Percentiles rank a stretch among this genome's conserved stretches.
Evolutionary conservation across 2,329 filamentous ascomycete genomes (phyloP).

Genomic region (Coniella lustricola): DNA sequence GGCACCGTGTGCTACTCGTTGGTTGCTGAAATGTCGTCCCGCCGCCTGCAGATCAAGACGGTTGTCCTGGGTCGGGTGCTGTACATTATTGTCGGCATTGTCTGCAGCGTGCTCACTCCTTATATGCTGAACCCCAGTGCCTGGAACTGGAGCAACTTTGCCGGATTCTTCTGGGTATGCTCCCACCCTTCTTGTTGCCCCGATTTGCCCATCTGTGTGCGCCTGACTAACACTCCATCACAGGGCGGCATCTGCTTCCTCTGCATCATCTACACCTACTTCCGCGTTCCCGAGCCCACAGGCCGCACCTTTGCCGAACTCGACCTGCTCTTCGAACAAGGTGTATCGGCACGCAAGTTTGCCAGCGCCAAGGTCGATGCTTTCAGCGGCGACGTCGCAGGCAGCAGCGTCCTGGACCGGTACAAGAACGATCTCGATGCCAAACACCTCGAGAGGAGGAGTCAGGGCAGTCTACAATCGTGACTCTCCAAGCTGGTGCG

Average conservation of each 20-base stretch:
- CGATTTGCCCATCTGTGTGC: not conserved
- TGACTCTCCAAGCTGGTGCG: not conserved
- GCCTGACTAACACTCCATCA: not conserved
- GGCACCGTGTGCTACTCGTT: slow-evolving; percentile 87
- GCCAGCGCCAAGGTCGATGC: slow-evolving; percentile 50
- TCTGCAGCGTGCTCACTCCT: slow-evolving; percentile 74
- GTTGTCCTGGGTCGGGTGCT: slow-evolving; percentile 78
- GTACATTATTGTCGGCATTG: slow-evolving; percentile 75
- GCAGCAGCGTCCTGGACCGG: slow-evolving; percentile 37
- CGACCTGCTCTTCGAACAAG: slow-evolving; percentile 74
- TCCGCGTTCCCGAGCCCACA: slow-evolving; percentile 71
- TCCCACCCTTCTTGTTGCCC: not conserved
- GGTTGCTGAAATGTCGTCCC: slow-evolving; percentile 75
- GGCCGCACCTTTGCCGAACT: slow-evolving; percentile 82
- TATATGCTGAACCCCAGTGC: slow-evolving; percentile 87
- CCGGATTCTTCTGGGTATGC: slow-evolving; percentile 76
- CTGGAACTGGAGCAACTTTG: slow-evolving; percentile 84
- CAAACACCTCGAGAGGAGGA: slow-evolving; percentile 22
- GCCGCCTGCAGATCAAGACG: slow-evolving; percentile 83
- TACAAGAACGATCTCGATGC: slow-evolving; percentile 37
- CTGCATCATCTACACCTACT: slow-evolving; percentile 76
- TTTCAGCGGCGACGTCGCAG: slow-evolving; percentile 44
- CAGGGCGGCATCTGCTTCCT: slow-evolving; percentile 68
- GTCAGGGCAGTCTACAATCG: slow-evolving; percentile 8
- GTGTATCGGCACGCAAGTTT: slow-evolving; percentile 67